Percentiles rank a stretch among this genome's conserved stretches.
Evolutionary conservation across 208 protist species (phyloP).

Genomic region (Polymyxa betae): DNA sequence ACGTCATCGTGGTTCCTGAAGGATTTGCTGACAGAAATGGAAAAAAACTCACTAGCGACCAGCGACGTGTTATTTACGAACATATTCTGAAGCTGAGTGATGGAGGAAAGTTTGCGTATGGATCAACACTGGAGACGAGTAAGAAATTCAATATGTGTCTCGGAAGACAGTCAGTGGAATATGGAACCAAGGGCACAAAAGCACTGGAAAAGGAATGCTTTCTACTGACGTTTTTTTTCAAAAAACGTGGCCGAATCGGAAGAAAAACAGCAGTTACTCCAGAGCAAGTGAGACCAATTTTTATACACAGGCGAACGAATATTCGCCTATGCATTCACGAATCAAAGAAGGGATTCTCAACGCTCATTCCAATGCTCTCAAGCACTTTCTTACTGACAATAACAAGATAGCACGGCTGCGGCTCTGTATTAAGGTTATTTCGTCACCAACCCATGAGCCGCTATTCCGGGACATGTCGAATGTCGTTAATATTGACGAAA

Average conservation of each 20-base stretch:
- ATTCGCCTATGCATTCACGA: background rate
- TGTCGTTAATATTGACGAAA: constrained; percentile 36
- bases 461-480: background rate
- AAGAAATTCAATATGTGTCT: background rate
- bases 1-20: background rate
- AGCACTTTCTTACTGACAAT: background rate
- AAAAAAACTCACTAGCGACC: background rate
- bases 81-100: background rate
- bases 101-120: background rate
- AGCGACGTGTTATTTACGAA: background rate
- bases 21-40: background rate
- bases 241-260: background rate
- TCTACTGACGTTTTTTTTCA: background rate
- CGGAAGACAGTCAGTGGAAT: background rate
- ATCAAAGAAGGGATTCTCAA: background rate
- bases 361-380: background rate
- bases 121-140: background rate
- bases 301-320: background rate
- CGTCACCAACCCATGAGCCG: background rate
- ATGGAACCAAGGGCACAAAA: background rate
- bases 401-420: background rate
- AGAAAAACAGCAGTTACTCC: background rate
- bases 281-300: background rate
- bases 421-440: background rate
- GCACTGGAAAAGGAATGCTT: background rate